Conservation (phyloP, 2,329 filamentous ascomycete species). For the Calonectria fujianensis region DNA sequence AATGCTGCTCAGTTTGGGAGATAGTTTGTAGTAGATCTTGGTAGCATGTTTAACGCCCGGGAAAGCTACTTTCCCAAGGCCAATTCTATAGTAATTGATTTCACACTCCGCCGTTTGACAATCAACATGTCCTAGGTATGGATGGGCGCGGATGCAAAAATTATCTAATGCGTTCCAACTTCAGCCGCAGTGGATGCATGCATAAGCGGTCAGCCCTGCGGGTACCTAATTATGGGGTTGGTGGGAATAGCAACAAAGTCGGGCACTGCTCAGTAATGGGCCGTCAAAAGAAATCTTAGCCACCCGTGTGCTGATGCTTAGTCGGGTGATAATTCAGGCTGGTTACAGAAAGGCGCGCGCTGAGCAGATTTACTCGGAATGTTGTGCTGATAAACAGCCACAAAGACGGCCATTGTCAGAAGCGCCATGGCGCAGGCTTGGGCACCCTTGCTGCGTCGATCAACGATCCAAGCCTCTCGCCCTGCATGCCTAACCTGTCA, state of each 20-base stretch:
- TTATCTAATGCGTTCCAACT: background rate
- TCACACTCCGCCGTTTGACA: background rate
- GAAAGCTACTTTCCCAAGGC: background rate
- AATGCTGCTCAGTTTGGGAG: slow-evolving; percentile 4
- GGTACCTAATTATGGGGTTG: background rate
- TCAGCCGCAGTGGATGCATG: background rate
- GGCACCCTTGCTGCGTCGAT: background rate
- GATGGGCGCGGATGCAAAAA: background rate
- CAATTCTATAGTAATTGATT: background rate
- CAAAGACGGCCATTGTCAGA: background rate
- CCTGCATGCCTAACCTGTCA: background rate
- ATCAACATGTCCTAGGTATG: too few relatives aligned
- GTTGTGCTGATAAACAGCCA: background rate
- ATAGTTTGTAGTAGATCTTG: background rate
- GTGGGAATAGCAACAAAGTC: background rate
- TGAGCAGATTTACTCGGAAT: background rate
- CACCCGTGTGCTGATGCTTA: background rate
- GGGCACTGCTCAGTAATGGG: background rate
- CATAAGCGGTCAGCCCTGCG: background rate
- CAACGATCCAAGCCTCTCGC: background rate
- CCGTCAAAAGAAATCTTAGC: background rate
- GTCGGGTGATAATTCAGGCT: background rate
- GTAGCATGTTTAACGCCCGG: too few relatives aligned
- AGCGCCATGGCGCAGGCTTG: background rate
- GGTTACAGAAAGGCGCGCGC: background rate